phyloP scores from a whole-genome alignment of 192 early-diverging fungal species.

The Backusella parvicylindrica region DNA sequence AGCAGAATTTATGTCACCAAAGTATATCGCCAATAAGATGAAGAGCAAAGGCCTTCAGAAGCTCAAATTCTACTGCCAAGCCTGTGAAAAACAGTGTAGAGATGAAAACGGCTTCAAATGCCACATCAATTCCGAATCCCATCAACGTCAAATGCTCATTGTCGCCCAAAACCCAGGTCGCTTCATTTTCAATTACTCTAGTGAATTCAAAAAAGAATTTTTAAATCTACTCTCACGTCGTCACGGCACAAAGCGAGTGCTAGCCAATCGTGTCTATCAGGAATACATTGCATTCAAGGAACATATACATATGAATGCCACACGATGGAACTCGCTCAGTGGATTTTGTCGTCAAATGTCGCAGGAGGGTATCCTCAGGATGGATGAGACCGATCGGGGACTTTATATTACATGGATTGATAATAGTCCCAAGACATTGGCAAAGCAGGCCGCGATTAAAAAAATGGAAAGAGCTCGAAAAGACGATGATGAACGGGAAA shows the following conservation, averaged over 20 bases:
- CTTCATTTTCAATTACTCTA: constrained; percentile 72
- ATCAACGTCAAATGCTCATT: constrained; percentile 87
- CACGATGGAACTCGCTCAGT: constrained; percentile 82
- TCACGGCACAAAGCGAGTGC: constrained; percentile 77
- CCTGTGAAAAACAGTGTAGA: constrained; percentile 85
- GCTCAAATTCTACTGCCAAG: constrained; percentile 92
- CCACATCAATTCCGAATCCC: constrained; percentile 86
- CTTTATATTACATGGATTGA: constrained; percentile 94
- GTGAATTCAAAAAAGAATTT: constrained; percentile 83
- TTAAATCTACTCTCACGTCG: constrained; percentile 77
- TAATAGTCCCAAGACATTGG: constrained; percentile 82
- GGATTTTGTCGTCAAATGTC: constrained; percentile 88
- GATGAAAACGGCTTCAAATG: constrained; percentile 97
- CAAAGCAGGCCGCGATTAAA: constrained; percentile 70
- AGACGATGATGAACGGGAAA: constrained; percentile 85
- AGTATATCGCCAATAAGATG: constrained; percentile 88
- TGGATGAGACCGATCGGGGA: constrained; percentile 89
- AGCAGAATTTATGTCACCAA: constrained; percentile 70
- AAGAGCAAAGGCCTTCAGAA: constrained; percentile 87
- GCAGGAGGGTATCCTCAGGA: constrained; percentile 71
- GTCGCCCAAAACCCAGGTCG: constrained; percentile 79
- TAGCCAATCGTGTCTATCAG: constrained; percentile 94
- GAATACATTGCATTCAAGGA: constrained; percentile 89
- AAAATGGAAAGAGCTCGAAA: constrained; percentile 79
- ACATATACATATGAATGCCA: constrained; percentile 97